phyloP scores from a whole-genome alignment of 495 filamentous ascomycete species.

The Letharia columbiana region DNA sequence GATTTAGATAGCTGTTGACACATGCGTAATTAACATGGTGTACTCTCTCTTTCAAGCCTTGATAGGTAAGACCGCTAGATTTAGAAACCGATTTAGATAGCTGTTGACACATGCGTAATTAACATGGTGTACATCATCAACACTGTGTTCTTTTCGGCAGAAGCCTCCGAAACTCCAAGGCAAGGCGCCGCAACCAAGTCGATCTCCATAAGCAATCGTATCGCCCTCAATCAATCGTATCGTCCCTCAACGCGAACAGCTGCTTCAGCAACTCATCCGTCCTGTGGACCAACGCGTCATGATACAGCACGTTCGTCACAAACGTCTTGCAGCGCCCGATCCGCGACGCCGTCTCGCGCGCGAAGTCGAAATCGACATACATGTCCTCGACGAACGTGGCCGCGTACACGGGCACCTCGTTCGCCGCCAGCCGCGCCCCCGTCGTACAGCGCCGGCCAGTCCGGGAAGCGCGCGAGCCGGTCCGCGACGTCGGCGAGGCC shows the following conservation, averaged over 20 bases:
- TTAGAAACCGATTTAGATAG: no score
- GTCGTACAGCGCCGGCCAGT: slow-evolving; percentile 75
- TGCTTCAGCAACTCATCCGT: slow-evolving; percentile 64
- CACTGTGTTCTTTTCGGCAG: not conserved
- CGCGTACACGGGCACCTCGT: slow-evolving; percentile 82
- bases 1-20: no score
- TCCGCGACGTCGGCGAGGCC: slow-evolving; percentile 57
- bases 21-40: no score
- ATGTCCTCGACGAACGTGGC: slow-evolving; percentile 86
- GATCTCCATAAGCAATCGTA: not conserved
- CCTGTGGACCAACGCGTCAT: slow-evolving; percentile 67
- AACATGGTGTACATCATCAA: no score
- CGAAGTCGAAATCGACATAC: slow-evolving; percentile 77
- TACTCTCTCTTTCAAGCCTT: no score
- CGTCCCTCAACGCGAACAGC: slow-evolving; percentile 63
- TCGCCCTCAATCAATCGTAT: slow-evolving; percentile 54
- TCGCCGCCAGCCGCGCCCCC: slow-evolving; percentile 57
- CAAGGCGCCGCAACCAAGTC: not conserved
- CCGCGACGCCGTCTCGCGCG: slow-evolving; percentile 61
- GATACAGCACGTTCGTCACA: slow-evolving; percentile 79
- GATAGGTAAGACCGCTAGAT: no score
- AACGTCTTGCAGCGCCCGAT: slow-evolving; percentile 73
- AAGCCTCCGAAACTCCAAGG: not conserved
- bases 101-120: no score
- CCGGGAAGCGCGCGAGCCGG: slow-evolving; percentile 52